Evolutionary conservation across 371 early-diverging fungal genomes (phyloP), one percentile per base, ranked within the genome.

Genomic region (Sporodiniella umbellata): DNA sequence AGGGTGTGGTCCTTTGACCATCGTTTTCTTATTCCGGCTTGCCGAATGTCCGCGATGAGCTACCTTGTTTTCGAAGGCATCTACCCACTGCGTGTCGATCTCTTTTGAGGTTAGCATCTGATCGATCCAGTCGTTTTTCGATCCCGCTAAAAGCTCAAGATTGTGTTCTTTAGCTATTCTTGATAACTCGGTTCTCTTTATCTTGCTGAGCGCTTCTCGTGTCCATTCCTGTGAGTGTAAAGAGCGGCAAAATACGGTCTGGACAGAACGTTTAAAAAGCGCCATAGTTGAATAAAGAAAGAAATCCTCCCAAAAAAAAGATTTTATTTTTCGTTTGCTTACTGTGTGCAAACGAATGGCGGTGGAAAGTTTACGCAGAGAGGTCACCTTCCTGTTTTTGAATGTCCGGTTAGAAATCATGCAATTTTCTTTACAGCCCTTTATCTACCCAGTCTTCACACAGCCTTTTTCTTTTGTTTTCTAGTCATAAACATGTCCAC

Each of bases 31-130:
- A 21, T 22, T 7, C 28, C 26, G 6, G 35, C 21, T 31, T 35
- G 54, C 5, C 28, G 51, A 33, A 47, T 43, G 30, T 42, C 61
- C 48, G 31, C 68, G 19, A 17, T 60, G 60, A 37, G 45, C 55
- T 1, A 66, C 53, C 21, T 61, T 64, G 35, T 50, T 56, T 12
- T 62, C 70, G 56, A 70, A 65, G 0, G 62, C 70, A 19, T 60
- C 50, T n/a, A 58, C 60, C 66, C 66, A 70, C 22, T 57, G 52
- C 15, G 31, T 11, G 51, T 65, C 53, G 8, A 52, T 26, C 4
- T 58, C 56, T 50, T 14, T 24, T 11, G 45, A 38, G 22, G 33
- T 26, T 48, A 50, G 19, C 10, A 66, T 23, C 25, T 54, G 40
- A 12, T 48, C 45, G n/a, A 66, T 55, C 8, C 57, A 45, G 2